A percentile compares a stretch with the other conserved stretches of the same genome.
Conservation (phyloP, 2,329 filamentous ascomycete genomes). For the Fusarium sp. region DNA sequence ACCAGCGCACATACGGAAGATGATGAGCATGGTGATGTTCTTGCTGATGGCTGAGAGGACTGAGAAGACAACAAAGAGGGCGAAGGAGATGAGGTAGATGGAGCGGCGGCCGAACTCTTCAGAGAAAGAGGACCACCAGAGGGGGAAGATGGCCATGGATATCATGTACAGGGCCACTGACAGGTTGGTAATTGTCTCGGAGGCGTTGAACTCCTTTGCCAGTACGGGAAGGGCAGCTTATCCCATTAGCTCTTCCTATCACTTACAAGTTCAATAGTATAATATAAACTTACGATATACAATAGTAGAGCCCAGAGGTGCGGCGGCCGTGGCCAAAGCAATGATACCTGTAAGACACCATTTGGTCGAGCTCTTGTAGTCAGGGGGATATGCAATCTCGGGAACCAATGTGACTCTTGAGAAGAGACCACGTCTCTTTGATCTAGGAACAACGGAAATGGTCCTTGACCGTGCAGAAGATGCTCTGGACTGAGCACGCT, state of each 20-base stretch:
- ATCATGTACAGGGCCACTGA: conserved; percentile 87
- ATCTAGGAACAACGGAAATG: conserved; percentile 59
- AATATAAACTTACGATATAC: conserved; percentile 77
- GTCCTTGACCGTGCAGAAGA: conserved; percentile 59
- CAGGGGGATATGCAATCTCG: conserved; percentile 82
- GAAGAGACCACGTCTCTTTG: conserved; percentile 78
- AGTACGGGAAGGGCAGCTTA: conserved; percentile 78
- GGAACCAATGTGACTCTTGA: conserved; percentile 79
- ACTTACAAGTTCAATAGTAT: background rate
- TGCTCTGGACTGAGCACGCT: conserved; percentile 51
- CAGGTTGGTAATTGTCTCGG: conserved; percentile 78
- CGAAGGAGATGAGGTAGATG: conserved; percentile 84
- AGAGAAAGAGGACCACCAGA: conserved; percentile 90
- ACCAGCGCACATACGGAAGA: conserved; percentile 81
- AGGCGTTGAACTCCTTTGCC: conserved; percentile 71
- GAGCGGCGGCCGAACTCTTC: conserved; percentile 80
- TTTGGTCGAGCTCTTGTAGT: conserved; percentile 82
- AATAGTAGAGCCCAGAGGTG: conserved; percentile 87
- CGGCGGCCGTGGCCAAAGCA: conserved; percentile 81
- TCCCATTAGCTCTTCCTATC: conserved; percentile 18
- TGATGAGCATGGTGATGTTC: conserved; percentile 82
- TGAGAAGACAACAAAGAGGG: conserved; percentile 79
- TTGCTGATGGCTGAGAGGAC: conserved; percentile 77
- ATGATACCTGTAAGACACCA: conserved; percentile 88
- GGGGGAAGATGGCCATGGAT: conserved; percentile 84